Evolutionary conservation across 169 alveolate genomes (phyloP), one percentile per base, ranked within the genome.

Genomic region (Cryptosporidium muris): DNA sequence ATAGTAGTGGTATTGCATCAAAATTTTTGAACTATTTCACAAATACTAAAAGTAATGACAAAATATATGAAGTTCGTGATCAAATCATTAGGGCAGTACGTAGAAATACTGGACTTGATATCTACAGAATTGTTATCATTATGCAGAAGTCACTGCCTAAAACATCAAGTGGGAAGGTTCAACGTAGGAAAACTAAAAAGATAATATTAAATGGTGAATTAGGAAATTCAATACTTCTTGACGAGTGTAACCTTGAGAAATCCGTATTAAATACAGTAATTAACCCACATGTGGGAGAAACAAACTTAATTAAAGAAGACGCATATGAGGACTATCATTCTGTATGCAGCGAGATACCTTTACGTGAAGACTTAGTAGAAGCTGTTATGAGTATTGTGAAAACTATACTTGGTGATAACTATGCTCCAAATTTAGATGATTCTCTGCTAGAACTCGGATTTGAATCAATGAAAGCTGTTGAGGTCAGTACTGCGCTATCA

Each of bases 391-490:
- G 9, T 56, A 48, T 74, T 45, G 54, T 74, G 38, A 68, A 74
- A 7, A 42, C 74, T 11, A 58, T 74, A 8, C 6, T 74, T 45
- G 85, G 85, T 16, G 62, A 74, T 11, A 60, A 60, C 4, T 42
- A 45, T n/a, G 42, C 60, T 54, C 85, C 85, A 34, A 63, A 74
- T n/a, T 64, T 88, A 40, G 82, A 81, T 14, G 80, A 90, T 5
- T 89, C 95, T 4, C 80, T 92, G 53, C 85, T 89, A 80, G 91
- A 89, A 64, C 80, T 81, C 1, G 95, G 95, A 14, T 81, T 92
- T 45, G 95, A 92, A 51, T 92, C 95, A 64, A 65, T 92, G 42
- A 92, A 93, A 16, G 95, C 95, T 0, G 94, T 92, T 36, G 95
- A 92, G 74, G 90, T 92, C 81, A 90, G 95, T 48, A 89, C 91